Evolutionary conservation across 441 rosid species (phyloP).

Genomic region (Omphalea diandra): DNA sequence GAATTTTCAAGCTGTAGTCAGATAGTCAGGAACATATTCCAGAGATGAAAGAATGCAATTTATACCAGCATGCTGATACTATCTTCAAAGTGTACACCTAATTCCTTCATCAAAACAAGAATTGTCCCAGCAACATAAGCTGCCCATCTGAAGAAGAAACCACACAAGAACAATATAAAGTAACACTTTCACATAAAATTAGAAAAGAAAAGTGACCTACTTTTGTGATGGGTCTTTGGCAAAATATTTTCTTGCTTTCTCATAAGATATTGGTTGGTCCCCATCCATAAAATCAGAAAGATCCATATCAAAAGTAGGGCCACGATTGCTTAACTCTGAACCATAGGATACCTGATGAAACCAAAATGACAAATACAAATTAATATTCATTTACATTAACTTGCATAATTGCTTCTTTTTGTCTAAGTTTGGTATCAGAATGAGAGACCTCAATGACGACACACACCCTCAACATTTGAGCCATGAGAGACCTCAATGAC

Average conservation of each 20-base stretch:
- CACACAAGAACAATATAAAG: conserved; percentile 17
- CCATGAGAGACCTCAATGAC: too few relatives aligned
- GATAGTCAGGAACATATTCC: not conserved
- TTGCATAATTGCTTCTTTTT: not conserved
- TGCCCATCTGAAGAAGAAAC: conserved; percentile 79
- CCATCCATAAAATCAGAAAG: conserved; percentile 94
- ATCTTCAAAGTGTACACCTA: conserved; percentile 81
- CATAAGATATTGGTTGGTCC: conserved; percentile 79
- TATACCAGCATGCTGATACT: conserved; percentile 95
- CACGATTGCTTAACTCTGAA: conserved; percentile 97
- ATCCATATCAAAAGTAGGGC: conserved; percentile 99
- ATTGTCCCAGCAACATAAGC: conserved; percentile 98
- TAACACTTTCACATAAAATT: not conserved
- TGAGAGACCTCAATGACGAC: too few relatives aligned
- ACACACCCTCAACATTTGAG: too few relatives aligned
- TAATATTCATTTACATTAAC: not conserved
- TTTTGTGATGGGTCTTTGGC: conserved; percentile 96
- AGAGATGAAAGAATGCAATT: conserved; percentile 11
- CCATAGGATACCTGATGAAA: conserved; percentile 92
- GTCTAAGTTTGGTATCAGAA: too few relatives aligned
- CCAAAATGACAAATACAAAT: conserved; percentile 12
- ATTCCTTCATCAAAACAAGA: conserved; percentile 95
- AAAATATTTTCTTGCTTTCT: conserved; percentile 79
- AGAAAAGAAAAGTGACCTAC: conserved; percentile 42
- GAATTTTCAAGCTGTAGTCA: not conserved